Percentiles rank a stretch among this genome's conserved stretches.
phyloP scores from a whole-genome alignment of 441 rosid species.

The Populus tomentosa region DNA sequence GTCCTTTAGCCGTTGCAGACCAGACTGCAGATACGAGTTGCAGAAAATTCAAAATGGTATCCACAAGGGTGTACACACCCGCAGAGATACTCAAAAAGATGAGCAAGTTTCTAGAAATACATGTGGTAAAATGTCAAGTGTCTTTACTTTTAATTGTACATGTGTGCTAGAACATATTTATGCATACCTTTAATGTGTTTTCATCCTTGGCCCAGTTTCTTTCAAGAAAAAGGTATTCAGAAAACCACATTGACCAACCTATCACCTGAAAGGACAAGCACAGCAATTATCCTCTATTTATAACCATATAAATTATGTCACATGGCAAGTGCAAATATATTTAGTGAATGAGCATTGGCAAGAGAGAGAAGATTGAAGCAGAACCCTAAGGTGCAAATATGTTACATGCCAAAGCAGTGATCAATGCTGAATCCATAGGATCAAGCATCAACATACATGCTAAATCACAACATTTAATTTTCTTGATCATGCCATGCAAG shows the following conservation, averaged over 20 bases:
- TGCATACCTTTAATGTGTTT: constrained; percentile 55
- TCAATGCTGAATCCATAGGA: neutral
- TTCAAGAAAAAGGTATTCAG: constrained; percentile 75
- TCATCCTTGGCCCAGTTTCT: constrained; percentile 86
- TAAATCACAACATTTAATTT: neutral
- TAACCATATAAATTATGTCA: neutral
- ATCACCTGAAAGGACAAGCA: constrained; percentile 48
- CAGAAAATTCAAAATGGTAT: constrained; percentile 12
- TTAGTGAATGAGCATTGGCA: neutral
- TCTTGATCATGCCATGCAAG: neutral
- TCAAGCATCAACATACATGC: neutral
- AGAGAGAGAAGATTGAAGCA: neutral
- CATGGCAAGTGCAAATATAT: neutral
- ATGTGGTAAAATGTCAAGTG: neutral
- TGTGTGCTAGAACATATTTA: neutral
- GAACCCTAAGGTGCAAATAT: neutral
- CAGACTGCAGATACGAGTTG: constrained; percentile 47
- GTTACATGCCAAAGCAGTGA: neutral
- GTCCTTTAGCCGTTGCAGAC: constrained; percentile 59
- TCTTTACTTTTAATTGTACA: neutral
- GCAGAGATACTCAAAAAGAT: constrained; percentile 1
- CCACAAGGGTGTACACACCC: neutral
- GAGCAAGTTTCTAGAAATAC: neutral
- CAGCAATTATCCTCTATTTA: constrained; percentile 17
- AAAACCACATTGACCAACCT: constrained; percentile 99